Conservation (phyloP, 208 protist species). For the Crithidia thermophila region DNA sequence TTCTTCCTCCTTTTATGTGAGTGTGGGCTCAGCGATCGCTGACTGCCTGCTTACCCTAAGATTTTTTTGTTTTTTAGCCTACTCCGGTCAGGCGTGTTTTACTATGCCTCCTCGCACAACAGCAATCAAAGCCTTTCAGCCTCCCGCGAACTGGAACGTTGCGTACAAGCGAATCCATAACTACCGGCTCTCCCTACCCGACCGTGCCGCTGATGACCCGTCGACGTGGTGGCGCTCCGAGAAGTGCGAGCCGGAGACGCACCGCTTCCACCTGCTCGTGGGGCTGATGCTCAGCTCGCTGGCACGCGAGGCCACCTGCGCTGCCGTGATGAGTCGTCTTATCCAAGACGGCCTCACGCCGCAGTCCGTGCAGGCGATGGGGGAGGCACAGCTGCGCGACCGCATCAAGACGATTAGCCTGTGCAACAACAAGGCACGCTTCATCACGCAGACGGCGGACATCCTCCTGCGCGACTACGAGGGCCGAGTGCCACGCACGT, state of each 20-base stretch:
- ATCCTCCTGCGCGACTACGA: slow-evolving; percentile 79
- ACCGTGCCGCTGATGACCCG: neutral
- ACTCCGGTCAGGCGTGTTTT: no score
- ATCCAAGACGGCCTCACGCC: slow-evolving; percentile 37
- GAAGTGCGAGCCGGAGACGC: slow-evolving; percentile 15
- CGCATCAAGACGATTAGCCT: slow-evolving; percentile 92
- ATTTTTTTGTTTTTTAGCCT: neutral
- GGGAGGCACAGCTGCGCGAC: slow-evolving; percentile 52
- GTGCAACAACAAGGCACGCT: slow-evolving; percentile 92
- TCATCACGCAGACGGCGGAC: slow-evolving; percentile 79
- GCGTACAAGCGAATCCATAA: neutral
- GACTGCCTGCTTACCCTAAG: no score
- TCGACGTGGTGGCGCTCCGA: slow-evolving; percentile 2
- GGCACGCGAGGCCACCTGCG: slow-evolving; percentile 92
- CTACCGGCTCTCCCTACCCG: neutral
- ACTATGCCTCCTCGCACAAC: neutral
- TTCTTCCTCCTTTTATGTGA: no score
- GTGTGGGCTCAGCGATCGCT: no score
- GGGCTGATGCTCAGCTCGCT: slow-evolving; percentile 95
- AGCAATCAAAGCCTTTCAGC: slow-evolving; percentile 10
- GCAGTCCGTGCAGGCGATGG: slow-evolving; percentile 50
- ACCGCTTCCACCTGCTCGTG: slow-evolving; percentile 91
- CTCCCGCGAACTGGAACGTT: neutral
- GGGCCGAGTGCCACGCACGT: slow-evolving; percentile 71
- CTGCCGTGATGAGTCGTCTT: slow-evolving; percentile 79